Conservation (phyloP, 192 early-diverging fungal genomes). For the Cetraspora pellucida region DNA sequence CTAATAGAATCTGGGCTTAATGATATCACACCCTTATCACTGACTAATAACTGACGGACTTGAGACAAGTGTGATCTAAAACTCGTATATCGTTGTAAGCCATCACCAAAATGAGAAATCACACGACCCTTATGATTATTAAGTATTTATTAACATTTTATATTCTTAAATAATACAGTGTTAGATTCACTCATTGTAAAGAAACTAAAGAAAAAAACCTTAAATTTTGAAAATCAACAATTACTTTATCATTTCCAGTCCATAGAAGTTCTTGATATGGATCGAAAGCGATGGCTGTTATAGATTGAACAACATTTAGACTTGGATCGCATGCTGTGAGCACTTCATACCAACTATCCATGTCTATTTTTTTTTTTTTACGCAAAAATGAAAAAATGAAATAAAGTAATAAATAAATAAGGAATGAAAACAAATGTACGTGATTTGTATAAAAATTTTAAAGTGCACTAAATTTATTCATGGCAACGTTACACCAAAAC, state of each 20-base stretch:
- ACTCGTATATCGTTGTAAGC: conserved; percentile 71
- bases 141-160: conserved; percentile 15
- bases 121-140: conserved; percentile 61
- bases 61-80: conserved; percentile 66
- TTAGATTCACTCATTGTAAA: background rate
- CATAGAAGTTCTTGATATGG: conserved; percentile 81
- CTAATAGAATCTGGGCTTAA: conserved; percentile 64
- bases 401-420: too few species aligned
- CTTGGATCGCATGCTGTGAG: background rate
- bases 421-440: too few species aligned
- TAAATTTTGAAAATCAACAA: too few species aligned
- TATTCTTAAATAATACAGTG: background rate
- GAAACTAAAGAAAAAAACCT: background rate
- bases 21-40: conserved; percentile 65
- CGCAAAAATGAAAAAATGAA: too few species aligned
- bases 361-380: background rate
- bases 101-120: conserved; percentile 62
- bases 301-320: conserved; percentile 20
- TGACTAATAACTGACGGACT: conserved; percentile 66
- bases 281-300: conserved; percentile 64
- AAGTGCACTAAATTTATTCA: too few species aligned
- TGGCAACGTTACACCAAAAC: too few species aligned
- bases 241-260: conserved; percentile 81
- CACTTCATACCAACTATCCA: conserved; percentile 9
- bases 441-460: too few species aligned